These are phyloP conservation scores for Cercospora beticola DNA, from an alignment of 2,329 filamentous ascomycete genomes.

Conservation along the genomic window DNA sequence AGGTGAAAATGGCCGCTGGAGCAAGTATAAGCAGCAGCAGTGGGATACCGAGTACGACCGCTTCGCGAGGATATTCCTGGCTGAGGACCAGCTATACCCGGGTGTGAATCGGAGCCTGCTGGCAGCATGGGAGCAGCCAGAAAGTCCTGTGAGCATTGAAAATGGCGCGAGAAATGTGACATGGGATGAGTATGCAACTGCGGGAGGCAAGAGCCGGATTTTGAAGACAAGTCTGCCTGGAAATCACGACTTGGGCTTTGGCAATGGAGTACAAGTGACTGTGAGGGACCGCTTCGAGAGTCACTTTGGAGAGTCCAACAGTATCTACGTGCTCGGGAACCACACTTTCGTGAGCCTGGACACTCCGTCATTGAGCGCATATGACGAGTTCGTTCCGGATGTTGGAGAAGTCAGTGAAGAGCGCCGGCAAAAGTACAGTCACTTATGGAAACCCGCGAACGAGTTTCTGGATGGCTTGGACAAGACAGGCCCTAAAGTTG, in stretches of 20 bases:
- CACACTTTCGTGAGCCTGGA: conserved; percentile 94
- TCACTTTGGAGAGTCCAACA: conserved; percentile 88
- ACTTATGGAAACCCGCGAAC: conserved; percentile 72
- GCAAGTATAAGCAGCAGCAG: conserved; percentile 73
- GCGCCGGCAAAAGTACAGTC: conserved; percentile 22
- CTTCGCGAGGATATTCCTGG: conserved; percentile 82
- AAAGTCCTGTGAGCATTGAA: conserved; percentile 26
- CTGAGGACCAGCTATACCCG: conserved; percentile 36
- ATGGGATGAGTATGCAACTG: conserved; percentile 55
- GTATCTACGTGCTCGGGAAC: conserved; percentile 88
- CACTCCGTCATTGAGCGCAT: conserved; percentile 80
- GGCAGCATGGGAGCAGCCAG: conserved; percentile 26
- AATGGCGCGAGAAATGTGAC: conserved; percentile 57
- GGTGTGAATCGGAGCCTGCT: conserved; percentile 23
- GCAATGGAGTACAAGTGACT: conserved; percentile 73
- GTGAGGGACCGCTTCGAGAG: conserved; percentile 81
- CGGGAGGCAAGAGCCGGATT: conserved; percentile 68
- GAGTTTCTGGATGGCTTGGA: conserved; percentile 72
- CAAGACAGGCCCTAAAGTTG: conserved; percentile 64
- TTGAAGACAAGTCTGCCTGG: conserved; percentile 84
- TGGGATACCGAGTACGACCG: conserved; percentile 86
- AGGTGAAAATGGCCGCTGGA: conserved; percentile 49
- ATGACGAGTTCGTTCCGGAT: conserved; percentile 56
- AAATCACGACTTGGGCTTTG: conserved; percentile 94
- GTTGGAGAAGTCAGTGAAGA: conserved; percentile 54